Base-by-base conservation (phyloP, 1,139 yeast genomes). In the Meyerozyma sp. region DNA sequence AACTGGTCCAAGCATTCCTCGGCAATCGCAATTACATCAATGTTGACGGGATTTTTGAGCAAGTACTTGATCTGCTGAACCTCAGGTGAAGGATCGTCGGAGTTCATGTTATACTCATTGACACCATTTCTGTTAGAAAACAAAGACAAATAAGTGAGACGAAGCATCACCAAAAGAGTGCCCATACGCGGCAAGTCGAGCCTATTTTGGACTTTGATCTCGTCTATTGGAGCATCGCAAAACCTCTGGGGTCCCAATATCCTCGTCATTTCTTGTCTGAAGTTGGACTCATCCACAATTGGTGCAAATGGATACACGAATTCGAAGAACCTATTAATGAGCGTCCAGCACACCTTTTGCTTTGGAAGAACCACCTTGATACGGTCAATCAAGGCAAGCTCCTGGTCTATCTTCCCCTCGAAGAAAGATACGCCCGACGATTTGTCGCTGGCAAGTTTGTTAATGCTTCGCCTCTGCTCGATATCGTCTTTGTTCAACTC, bases 291-390 rank as follows among this genome's bases (percentile, higher is more conserved):
- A 47, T 77, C 81, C 8, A 79, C 40, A 41, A 70, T 63, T 2
- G 84, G 83, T 45, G 66, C 54, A 40, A 71, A 64, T 0, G 76
- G 75, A 46, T 75, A 75, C 10, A 76, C 63, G 27, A 64, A 61
- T 2, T 54, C 52, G 54, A 78, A 78, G 50, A 66, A 79, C 25
- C 75, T 55, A 28, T 69, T 65, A n/a, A 77, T 54, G 4, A 73
- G 62, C 29, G 66, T 50, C 81, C 82, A 77, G 3, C 76, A 52
- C 1, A 68, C 66, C 43, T 63, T 68, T 36, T 61, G 67, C 4
- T 55, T 54, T 0, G 84, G 84, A 30, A 79, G 53, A 2, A 68
- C 65, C 32, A 65, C 58, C 35, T 70, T 58, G 13, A 79, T 69
- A 46, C 62, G 59, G 37, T 63, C 60, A 32, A 63, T 49, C 37